Evolutionary conservation across 192 early-diverging fungal genomes (phyloP).

Genomic region (Coemansia reversa): DNA sequence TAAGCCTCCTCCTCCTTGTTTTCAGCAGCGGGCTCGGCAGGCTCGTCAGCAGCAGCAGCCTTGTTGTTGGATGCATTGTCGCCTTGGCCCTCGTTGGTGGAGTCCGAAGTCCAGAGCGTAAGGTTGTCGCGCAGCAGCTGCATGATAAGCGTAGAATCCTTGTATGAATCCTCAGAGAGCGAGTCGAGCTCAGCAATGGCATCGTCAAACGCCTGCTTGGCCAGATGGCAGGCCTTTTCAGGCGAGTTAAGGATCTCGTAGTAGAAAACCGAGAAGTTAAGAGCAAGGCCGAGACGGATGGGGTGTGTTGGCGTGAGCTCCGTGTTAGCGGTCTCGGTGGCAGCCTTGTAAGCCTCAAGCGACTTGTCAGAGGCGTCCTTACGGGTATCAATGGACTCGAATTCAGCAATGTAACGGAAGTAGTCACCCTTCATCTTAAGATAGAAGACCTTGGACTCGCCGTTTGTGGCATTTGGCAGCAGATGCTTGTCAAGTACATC

Average conservation of each 20-base stretch:
- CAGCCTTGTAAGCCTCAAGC: slow-evolving; percentile 94
- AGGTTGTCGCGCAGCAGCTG: slow-evolving; percentile 97
- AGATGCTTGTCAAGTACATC: slow-evolving; percentile 83
- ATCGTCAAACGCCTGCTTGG: slow-evolving; percentile 94
- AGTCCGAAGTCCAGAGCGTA: slow-evolving; percentile 92
- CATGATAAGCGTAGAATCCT: slow-evolving; percentile 98
- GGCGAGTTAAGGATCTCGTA: slow-evolving; percentile 97
- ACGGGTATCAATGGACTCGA: slow-evolving; percentile 81
- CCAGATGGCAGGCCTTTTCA: slow-evolving; percentile 85
- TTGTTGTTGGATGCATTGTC: slow-evolving; percentile 22
- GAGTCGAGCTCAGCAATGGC: slow-evolving; percentile 95
- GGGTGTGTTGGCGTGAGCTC: slow-evolving; percentile 92
- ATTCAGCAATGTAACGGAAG: slow-evolving; percentile 99
- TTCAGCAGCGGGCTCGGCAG: slow-evolving; percentile 20
- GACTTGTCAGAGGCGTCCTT: slow-evolving; percentile 85
- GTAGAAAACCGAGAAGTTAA: slow-evolving; percentile 99
- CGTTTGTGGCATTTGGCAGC: slow-evolving; percentile 81
- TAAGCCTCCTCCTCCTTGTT: slow-evolving; percentile 28
- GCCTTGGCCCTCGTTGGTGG: slow-evolving; percentile 58
- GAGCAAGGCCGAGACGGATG: slow-evolving; percentile 92
- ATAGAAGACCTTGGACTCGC: slow-evolving; percentile 99
- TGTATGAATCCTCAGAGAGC: slow-evolving; percentile 91
- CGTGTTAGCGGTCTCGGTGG: slow-evolving; percentile 80
- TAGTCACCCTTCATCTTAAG: slow-evolving; percentile 99
- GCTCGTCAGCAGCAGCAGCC: slow-evolving; percentile 22